A percentile compares a stretch with the other conserved stretches of the same genome.
Conservation (phyloP, 2,329 filamentous ascomycete species). For the Claviceps maximensis region DNA sequence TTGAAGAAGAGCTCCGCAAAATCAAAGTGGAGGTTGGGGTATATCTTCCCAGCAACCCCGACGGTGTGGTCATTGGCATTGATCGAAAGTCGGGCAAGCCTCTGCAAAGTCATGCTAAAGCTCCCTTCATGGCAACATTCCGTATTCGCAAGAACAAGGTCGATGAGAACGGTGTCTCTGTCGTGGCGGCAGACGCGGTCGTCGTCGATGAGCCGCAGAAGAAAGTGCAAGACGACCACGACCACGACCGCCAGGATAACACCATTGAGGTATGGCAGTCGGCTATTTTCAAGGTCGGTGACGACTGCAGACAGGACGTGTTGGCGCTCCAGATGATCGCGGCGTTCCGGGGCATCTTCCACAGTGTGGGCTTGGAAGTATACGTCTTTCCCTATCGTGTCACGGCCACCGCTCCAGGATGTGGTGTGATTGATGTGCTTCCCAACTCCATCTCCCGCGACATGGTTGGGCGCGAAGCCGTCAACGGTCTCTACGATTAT, state of each 20-base stretch:
- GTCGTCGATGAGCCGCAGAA: slow-evolving; percentile 31
- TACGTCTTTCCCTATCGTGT: slow-evolving; percentile 97
- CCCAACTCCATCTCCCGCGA: slow-evolving; percentile 97
- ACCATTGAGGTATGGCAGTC: slow-evolving; percentile 96
- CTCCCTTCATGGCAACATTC: slow-evolving; percentile 98
- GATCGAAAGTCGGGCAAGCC: slow-evolving; percentile 97
- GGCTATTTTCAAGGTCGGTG: slow-evolving; percentile 98
- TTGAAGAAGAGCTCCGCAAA: slow-evolving; percentile 93
- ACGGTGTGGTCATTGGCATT: slow-evolving; percentile 93
- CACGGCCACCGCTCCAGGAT: slow-evolving; percentile 91
- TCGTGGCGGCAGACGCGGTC: slow-evolving; percentile 16
- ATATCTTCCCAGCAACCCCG: slow-evolving; percentile 92
- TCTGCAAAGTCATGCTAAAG: slow-evolving; percentile 93
- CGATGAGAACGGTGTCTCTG: neutral
- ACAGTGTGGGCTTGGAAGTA: slow-evolving; percentile 85
- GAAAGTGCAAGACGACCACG: neutral
- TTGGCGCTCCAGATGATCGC: slow-evolving; percentile 96
- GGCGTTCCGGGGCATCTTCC: slow-evolving; percentile 93
- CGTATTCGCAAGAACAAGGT: slow-evolving; percentile 72
- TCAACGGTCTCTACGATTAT: slow-evolving; percentile 97
- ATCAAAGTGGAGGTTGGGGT: slow-evolving; percentile 96
- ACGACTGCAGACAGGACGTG: slow-evolving; percentile 95
- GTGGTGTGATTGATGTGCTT: slow-evolving; percentile 94
- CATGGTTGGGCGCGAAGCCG: slow-evolving; percentile 94
- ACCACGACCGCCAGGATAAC: slow-evolving; percentile 21